phyloP scores from a whole-genome alignment of 192 early-diverging fungal genomes.

The Coemansia sp. region DNA sequence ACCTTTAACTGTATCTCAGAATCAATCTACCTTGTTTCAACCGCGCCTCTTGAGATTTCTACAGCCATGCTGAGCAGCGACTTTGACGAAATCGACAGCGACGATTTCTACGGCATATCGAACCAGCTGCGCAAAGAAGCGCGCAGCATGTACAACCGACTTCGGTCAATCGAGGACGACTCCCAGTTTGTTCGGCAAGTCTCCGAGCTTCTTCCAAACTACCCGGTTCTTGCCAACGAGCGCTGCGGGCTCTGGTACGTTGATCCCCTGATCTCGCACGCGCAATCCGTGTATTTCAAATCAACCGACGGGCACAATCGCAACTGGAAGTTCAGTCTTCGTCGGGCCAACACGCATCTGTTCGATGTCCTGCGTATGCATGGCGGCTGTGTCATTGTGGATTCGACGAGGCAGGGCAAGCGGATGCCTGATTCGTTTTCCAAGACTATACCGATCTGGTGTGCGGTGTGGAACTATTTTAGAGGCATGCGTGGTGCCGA shows the following conservation, averaged over 20 bases:
- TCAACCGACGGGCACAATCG: slow-evolving; percentile 91
- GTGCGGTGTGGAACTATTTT: slow-evolving; percentile 67
- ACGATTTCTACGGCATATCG: slow-evolving; percentile 14
- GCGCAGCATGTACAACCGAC: slow-evolving; percentile 65
- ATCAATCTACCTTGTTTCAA: no score
- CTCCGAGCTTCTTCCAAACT: slow-evolving; percentile 52
- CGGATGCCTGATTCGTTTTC: slow-evolving; percentile 77
- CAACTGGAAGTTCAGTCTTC: slow-evolving; percentile 79
- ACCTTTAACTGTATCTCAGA: no score
- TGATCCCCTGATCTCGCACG: slow-evolving; percentile 57
- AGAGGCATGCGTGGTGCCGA: slow-evolving; percentile 54
- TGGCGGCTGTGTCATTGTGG: slow-evolving; percentile 76
- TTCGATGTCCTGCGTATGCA: slow-evolving; percentile 55
- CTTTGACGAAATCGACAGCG: not conserved
- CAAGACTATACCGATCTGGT: slow-evolving; percentile 91
- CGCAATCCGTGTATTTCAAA: slow-evolving; percentile 80
- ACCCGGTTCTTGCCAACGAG: slow-evolving; percentile 77
- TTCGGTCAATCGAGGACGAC: slow-evolving; percentile 76
- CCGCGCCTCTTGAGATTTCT: no score
- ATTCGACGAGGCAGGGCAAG: slow-evolving; percentile 84
- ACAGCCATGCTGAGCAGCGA: not conserved
- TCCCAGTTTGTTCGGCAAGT: slow-evolving; percentile 66
- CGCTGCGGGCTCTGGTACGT: slow-evolving; percentile 88
- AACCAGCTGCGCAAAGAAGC: slow-evolving; percentile 19
- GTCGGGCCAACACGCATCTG: slow-evolving; percentile 75